These are phyloP conservation scores for Trichoderma endophyticum DNA, from an alignment of 2,329 filamentous ascomycete species.

Conservation along the genomic window DNA sequence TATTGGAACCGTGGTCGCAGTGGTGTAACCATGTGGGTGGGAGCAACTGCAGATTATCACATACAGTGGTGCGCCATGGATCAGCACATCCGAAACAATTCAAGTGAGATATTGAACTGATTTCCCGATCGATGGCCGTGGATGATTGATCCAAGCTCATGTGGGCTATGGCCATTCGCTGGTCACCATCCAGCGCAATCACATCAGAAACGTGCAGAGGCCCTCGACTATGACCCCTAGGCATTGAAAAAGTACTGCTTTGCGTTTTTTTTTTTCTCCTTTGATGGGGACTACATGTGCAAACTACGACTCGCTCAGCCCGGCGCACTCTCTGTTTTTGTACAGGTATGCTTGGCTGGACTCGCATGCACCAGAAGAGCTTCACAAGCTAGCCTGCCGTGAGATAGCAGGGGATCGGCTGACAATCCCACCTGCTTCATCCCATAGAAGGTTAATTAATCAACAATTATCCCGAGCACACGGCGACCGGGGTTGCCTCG, in stretches of 20 bases:
- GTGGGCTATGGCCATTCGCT: neutral
- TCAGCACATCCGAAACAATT: constrained; percentile 14
- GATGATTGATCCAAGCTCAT: constrained; percentile 10
- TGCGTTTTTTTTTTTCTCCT: neutral
- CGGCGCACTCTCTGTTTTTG: neutral
- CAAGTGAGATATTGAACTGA: constrained; percentile 6
- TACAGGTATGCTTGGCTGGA: neutral
- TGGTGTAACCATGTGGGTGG: constrained; percentile 17
- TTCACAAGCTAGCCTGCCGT: neutral
- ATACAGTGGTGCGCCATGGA: neutral
- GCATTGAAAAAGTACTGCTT: neutral
- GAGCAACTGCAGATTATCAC: constrained; percentile 13
- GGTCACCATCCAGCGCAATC: neutral
- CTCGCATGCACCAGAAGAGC: neutral
- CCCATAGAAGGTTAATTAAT: constrained; percentile 13
- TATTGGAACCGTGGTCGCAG: constrained; percentile 18
- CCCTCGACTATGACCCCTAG: neutral
- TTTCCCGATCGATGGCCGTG: neutral
- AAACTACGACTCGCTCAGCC: neutral
- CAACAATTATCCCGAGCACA: constrained; percentile 15
- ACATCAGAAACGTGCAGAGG: neutral
- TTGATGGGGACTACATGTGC: neutral
- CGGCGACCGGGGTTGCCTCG: constrained; percentile 9
- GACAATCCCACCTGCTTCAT: constrained; percentile 11
- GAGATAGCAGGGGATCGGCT: constrained; percentile 11